A percentile compares a stretch with the other conserved stretches of the same genome.
Conservation (phyloP, 192 early-diverging fungal species). For the Umbelopsis sp. region DNA sequence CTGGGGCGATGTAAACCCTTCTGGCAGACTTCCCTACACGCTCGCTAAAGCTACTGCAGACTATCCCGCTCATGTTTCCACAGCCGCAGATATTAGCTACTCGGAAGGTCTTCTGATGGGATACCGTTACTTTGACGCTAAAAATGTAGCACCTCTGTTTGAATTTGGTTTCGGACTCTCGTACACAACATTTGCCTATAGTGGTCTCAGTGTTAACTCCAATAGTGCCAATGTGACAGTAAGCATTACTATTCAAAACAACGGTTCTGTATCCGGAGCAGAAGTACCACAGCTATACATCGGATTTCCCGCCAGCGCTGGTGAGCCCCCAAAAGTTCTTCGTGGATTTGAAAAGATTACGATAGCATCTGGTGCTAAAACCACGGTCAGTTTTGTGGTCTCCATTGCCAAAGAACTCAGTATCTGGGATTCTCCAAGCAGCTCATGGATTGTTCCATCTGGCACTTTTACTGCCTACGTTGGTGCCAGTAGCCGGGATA, state of each 20-base stretch:
- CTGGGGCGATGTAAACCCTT: slow-evolving; percentile 63
- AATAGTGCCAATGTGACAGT: slow-evolving; percentile 25
- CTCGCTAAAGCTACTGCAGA: slow-evolving; percentile 42
- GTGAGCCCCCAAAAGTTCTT: slow-evolving; percentile 40
- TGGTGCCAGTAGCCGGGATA: slow-evolving; percentile 57
- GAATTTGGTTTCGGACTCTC: slow-evolving; percentile 67
- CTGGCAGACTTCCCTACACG: slow-evolving; percentile 62
- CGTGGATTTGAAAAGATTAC: slow-evolving; percentile 40
- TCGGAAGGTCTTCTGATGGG: slow-evolving; percentile 56
- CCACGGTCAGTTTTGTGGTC: slow-evolving; percentile 46
- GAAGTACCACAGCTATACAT: slow-evolving; percentile 41
- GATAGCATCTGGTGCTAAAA: neutral
- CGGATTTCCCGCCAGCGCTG: slow-evolving; percentile 40
- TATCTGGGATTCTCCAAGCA: slow-evolving; percentile 40
- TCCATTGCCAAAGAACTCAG: slow-evolving; percentile 46
- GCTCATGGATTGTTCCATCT: slow-evolving; percentile 45
- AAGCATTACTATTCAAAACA: slow-evolving; percentile 34
- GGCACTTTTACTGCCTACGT: slow-evolving; percentile 54
- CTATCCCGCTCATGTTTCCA: slow-evolving; percentile 33
- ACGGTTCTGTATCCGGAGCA: slow-evolving; percentile 33
- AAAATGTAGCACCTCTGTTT: slow-evolving; percentile 53
- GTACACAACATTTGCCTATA: slow-evolving; percentile 63
- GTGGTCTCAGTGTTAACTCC: slow-evolving; percentile 22
- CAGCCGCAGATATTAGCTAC: slow-evolving; percentile 49
- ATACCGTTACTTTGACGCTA: slow-evolving; percentile 54